Evolutionary conservation across 495 filamentous ascomycete species (phyloP), one percentile per base, ranked within the genome.

Genomic region (Aspergillus sclerotiicarbonarius): DNA sequence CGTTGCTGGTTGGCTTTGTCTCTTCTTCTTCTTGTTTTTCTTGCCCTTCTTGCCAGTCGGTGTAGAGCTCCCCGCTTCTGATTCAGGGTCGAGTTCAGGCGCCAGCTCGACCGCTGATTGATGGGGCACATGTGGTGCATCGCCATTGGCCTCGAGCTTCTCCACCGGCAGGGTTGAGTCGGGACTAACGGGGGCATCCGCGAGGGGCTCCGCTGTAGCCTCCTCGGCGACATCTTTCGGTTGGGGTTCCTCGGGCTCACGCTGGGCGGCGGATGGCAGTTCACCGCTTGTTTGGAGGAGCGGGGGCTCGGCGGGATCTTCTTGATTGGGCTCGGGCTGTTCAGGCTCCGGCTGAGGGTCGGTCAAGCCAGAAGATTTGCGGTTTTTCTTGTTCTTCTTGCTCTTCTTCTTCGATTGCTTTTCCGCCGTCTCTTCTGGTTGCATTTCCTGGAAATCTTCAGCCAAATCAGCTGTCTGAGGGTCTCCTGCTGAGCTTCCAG

Each of bases 371-470:
- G 56, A 41, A 37, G 67, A 73, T 31, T 72, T 67, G 53, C 66
- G 64, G 35, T 72, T 72, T 48, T 73, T 73, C 63, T 73, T 72
- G 53, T 69, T 71, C 37, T 71, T 71, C 54, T 73, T 71, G 32
- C 64, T 58, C 54, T 71, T 74, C 62, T 63, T 67, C 43, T 64
- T 67, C 45, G 65, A 37, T 32, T 62, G 63, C 1, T 49, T 58
- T 31, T 59, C 62, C 2, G 31, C 46, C 15, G 37, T 8, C n/a
- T 64, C 57, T 41, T 68, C 62, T 8, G 60, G 21, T 13, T 7
- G 19, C 3, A 20, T n/a, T 16, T 43, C 52, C 39, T 53, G 29
- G 19, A 16, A 12, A 1, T 29, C 20, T 25, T 47, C 52, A 1
- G 46, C 10, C 31, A 44, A 33, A 18, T 56, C 53, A 1, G 8